Base-by-base conservation (phyloP, 345 rosid species). In the Gossypium stocksii region DNA sequence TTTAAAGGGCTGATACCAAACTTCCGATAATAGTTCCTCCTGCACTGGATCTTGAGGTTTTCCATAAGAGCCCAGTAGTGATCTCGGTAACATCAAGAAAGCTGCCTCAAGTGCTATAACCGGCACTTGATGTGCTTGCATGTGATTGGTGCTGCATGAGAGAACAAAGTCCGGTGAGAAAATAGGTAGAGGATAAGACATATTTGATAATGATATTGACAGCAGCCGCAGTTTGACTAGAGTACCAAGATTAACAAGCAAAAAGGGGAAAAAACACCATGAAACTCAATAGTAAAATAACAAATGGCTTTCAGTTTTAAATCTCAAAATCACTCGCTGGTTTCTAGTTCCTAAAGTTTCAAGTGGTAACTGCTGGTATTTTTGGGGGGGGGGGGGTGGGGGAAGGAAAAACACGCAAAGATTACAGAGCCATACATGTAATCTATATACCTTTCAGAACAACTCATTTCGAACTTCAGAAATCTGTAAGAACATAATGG, bases 41-140 rank as follows among this genome's bases (percentile, higher is more conserved):
- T 78, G 84, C 80, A 82, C 80, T 82, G 89, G 25, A 80, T 49
- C 77, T 80, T 90, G 78, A 90, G 81, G 58, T 90, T 91, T 79
- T 88, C 91, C 92, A 87, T 87, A 7, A 88, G 72, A 61, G 90
- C 89, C 95, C 95, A 87, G 76, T 90, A 91, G 70, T 89, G 80
- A 77, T 84, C 85, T 54, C 83, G 77, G 87, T 89, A 91, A 76
- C 91, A 87, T 19, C 74, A 80, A 56, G 91, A 81, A 17, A 95
- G 94, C 75, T 87, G 94, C 66, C 62, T 88, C 15, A 93, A 79
- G 63, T 74, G 73, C 72, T 75, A 89, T 14, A 93, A 84, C 3
- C 98, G 83, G 20, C 97, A 91, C 67, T 80, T 80, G 71, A 91
- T 86, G 59, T 93, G 90, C 86, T 95, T 94, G 93, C 2, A 93